Conservation (phyloP, 2,329 filamentous ascomycete genomes). For the Nemania bipapillata region DNA sequence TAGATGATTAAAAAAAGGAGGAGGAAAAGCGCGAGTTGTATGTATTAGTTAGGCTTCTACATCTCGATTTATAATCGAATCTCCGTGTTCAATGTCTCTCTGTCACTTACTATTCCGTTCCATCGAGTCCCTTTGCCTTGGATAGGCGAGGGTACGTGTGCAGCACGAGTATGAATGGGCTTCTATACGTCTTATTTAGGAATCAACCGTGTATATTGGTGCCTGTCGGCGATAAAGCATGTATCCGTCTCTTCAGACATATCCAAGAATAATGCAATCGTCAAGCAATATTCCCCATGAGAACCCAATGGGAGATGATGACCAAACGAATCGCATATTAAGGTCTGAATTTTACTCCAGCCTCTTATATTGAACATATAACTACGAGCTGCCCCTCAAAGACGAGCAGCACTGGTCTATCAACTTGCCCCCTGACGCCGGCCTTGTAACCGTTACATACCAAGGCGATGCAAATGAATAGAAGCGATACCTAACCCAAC, state of each 20-base stretch:
- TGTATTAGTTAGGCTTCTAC: background rate
- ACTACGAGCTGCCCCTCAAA: background rate
- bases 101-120: background rate
- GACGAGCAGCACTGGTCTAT: too few relatives aligned
- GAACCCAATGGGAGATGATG: background rate
- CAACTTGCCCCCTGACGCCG: background rate
- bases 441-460: background rate
- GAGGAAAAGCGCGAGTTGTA: background rate
- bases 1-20: background rate
- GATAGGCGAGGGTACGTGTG: background rate
- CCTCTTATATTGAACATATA: background rate
- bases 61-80: background rate
- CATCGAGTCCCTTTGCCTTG: background rate
- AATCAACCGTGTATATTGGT: conserved; percentile 6
- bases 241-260: background rate
- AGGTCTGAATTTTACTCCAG: background rate
- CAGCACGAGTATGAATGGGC: background rate
- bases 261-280: background rate
- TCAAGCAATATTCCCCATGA: background rate
- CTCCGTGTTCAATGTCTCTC: background rate
- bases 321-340: background rate
- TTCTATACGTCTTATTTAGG: conserved; percentile 7
- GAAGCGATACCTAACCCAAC: background rate
- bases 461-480: background rate
- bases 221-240: conserved; percentile 3